Conservation (phyloP, 1,139 yeast species). For the Zygoascus sp. region DNA sequence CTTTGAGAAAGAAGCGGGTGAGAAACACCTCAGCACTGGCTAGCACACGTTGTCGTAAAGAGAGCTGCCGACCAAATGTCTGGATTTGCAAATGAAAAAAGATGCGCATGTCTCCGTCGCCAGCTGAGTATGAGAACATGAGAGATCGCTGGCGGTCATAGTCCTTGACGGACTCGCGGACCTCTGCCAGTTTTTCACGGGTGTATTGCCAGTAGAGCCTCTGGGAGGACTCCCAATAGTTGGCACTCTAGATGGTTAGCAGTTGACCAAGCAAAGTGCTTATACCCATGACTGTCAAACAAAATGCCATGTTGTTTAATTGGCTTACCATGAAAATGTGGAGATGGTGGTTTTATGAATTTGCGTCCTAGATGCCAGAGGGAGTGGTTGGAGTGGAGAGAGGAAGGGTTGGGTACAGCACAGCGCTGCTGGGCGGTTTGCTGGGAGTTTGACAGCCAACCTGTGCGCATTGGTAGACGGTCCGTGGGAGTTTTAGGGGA, state of each 20-base stretch:
- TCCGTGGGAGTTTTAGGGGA: too few relatives aligned
- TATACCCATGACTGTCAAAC: neutral
- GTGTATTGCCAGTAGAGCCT: slow-evolving; percentile 58
- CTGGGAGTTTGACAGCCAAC: too few relatives aligned
- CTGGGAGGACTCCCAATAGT: slow-evolving; percentile 67
- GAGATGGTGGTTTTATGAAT: neutral
- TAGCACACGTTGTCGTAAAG: slow-evolving; percentile 73
- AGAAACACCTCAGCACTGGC: slow-evolving; percentile 87
- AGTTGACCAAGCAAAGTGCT: too few relatives aligned
- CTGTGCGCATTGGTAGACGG: too few relatives aligned
- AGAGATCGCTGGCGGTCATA: slow-evolving; percentile 28
- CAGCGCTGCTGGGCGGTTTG: too few relatives aligned
- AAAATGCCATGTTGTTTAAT: neutral
- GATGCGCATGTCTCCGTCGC: slow-evolving; percentile 40
- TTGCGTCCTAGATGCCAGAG: too few relatives aligned
- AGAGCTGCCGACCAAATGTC: slow-evolving; percentile 71
- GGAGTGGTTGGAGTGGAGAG: too few relatives aligned
- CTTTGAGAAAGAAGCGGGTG: slow-evolving; percentile 66
- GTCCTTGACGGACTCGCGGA: slow-evolving; percentile 36
- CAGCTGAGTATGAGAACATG: slow-evolving; percentile 26
- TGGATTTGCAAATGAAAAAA: slow-evolving; percentile 45
- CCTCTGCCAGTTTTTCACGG: slow-evolving; percentile 42
- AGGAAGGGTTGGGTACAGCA: too few relatives aligned
- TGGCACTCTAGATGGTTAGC: slow-evolving; percentile 41
- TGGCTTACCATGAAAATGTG: neutral